These are phyloP conservation scores for Trifolium pratense DNA, from an alignment of 306 rosid species.

Conservation along the genomic window DNA sequence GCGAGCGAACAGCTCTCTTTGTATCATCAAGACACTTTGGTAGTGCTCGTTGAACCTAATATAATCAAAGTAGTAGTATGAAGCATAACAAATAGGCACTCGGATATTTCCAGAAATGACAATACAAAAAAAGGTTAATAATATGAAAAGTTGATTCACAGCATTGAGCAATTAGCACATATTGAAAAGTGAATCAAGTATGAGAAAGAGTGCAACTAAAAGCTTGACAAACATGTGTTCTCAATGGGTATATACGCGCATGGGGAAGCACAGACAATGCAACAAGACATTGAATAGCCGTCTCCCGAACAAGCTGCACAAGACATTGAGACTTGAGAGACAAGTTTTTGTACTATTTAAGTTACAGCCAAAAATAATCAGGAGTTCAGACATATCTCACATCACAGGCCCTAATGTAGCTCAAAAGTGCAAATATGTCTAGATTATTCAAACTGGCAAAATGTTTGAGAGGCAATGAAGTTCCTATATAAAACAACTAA, in stretches of 20 bases:
- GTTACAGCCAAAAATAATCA: conserved; percentile 9
- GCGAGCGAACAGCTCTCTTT: conserved; percentile 83
- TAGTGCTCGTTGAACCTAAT: conserved; percentile 59
- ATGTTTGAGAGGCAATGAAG: conserved; percentile 6
- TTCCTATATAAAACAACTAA: conserved; percentile 37
- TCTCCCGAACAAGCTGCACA: conserved; percentile 91
- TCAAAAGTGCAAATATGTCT: conserved; percentile 26
- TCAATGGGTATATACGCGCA: conserved; percentile 78
- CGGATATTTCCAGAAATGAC: conserved; percentile 14
- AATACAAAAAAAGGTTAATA: no score
- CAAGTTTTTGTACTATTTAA: neutral
- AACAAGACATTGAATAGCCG: conserved; percentile 82
- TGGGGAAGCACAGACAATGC: conserved; percentile 86
- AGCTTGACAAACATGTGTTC: conserved; percentile 66
- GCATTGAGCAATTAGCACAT: neutral
- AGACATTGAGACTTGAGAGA: no score
- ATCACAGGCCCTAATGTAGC: conserved; percentile 1
- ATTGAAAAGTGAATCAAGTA: neutral
- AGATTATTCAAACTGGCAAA: conserved; percentile 8
- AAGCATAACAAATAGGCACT: neutral
- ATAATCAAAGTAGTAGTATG: conserved; percentile 29
- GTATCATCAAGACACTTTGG: conserved; percentile 73
- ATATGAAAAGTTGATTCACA: conserved; percentile 10
- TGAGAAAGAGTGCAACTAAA: conserved; percentile 16
- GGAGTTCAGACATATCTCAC: neutral